A percentile compares a stretch with the other conserved stretches of the same genome.
Evolutionary conservation across 2,329 filamentous ascomycete genomes (phyloP).

Genomic region (Colletotrichum sp.): DNA sequence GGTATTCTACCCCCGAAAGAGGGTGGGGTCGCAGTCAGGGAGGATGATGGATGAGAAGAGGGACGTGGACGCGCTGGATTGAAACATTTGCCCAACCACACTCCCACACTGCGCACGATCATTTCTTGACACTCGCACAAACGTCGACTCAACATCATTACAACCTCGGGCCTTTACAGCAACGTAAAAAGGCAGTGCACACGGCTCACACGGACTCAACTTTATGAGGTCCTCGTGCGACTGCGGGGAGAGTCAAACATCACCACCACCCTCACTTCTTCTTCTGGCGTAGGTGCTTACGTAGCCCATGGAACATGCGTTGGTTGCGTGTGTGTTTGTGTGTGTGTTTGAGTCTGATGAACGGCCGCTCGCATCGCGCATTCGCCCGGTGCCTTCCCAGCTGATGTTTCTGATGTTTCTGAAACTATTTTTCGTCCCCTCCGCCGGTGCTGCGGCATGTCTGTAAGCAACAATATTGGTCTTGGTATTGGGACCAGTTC

Average conservation of each 20-base stretch:
- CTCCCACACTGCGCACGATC: constrained; percentile 4
- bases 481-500: not conserved
- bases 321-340: not conserved
- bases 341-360: not conserved
- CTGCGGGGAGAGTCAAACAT: not conserved
- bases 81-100: constrained; percentile 17
- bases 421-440: not conserved
- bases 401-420: not conserved
- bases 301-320: not conserved
- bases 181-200: not conserved
- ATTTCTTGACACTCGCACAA: not conserved
- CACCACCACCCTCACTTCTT: not conserved
- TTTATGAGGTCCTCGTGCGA: not conserved
- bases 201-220: not conserved
- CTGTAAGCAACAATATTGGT: not conserved
- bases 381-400: not conserved
- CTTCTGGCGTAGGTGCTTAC: not conserved
- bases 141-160: not conserved
- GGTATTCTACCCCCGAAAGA: not conserved
- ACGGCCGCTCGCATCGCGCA: not conserved
- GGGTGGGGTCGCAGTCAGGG: not conserved
- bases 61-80: not conserved
- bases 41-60: not conserved
- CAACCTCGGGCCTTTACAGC: not conserved
- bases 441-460: not conserved